Conservation (phyloP, 1,139 yeast genomes). For the Blastobotrys capitulatus region DNA sequence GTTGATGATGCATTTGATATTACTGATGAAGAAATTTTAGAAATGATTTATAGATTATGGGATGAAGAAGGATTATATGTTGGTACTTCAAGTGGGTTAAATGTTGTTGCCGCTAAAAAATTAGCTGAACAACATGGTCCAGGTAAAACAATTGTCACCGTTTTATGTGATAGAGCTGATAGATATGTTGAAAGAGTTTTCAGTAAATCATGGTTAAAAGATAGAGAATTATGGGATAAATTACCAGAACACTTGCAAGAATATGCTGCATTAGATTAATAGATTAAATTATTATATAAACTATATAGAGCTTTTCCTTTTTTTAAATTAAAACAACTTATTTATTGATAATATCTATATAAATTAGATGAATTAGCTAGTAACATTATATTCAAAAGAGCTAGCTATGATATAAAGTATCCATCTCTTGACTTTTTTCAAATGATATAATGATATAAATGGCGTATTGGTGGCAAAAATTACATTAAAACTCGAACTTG, state of each 20-base stretch:
- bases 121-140: constrained; percentile 71
- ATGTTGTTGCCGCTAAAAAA: constrained; percentile 75
- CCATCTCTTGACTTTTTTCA: no score
- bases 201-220: constrained; percentile 68
- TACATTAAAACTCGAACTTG: no score
- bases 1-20: constrained; percentile 71
- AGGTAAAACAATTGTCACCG: constrained; percentile 75
- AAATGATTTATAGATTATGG: constrained; percentile 72
- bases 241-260: constrained; percentile 68
- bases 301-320: no score
- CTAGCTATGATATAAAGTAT: no score
- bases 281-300: no score
- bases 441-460: no score
- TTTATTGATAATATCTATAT: no score
- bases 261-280: constrained; percentile 46
- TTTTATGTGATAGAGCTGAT: constrained; percentile 84
- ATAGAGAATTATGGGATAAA: constrained; percentile 53
- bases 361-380: no score
- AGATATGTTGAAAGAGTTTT: constrained; percentile 79
- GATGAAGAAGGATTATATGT: constrained; percentile 87
- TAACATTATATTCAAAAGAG: no score
- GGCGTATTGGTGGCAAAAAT: no score
- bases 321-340: no score
- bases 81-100: constrained; percentile 85
- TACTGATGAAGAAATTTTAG: constrained; percentile 68